These are phyloP conservation scores for Penicillium dipodomyicola DNA, from an alignment of 495 filamentous ascomycete species.

Conservation along the genomic window DNA sequence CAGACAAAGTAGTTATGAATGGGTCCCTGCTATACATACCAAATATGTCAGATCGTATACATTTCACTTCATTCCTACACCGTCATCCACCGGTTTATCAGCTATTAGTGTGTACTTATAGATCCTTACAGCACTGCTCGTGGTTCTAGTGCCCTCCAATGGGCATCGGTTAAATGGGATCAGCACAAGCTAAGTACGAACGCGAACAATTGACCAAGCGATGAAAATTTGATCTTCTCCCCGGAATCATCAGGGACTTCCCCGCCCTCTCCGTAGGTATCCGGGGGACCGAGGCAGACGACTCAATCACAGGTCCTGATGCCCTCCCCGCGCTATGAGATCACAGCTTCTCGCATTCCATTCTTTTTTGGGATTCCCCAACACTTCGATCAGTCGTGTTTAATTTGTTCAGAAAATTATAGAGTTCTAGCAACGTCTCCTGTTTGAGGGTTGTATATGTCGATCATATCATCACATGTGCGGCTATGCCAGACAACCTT, in stretches of 20 bases:
- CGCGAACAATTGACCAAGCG: neutral
- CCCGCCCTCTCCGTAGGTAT: slow-evolving; percentile 9
- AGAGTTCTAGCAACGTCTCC: slow-evolving; percentile 5
- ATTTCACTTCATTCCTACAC: neutral
- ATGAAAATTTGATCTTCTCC: neutral
- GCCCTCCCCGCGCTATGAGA: slow-evolving; percentile 8
- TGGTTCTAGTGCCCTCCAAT: neutral
- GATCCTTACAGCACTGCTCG: too few species aligned
- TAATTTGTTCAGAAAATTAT: slow-evolving; percentile 10
- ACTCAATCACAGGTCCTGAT: slow-evolving; percentile 16
- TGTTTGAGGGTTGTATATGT: slow-evolving; percentile 3
- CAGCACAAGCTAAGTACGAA: neutral
- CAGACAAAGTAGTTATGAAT: too few species aligned
- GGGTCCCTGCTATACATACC: too few species aligned
- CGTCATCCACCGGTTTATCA: neutral
- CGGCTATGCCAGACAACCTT: neutral
- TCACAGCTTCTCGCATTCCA: slow-evolving; percentile 1
- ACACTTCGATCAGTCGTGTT: neutral
- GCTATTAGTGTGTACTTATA: neutral
- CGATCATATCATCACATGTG: slow-evolving; percentile 24
- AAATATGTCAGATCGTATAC: too few species aligned
- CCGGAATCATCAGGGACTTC: neutral
- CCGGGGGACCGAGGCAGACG: slow-evolving; percentile 15
- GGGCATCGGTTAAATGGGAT: neutral
- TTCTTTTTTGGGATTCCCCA: neutral